Evolutionary conservation across 768 basidiomycete species (phyloP).

Genomic region (Dioszegia crocea): DNA sequence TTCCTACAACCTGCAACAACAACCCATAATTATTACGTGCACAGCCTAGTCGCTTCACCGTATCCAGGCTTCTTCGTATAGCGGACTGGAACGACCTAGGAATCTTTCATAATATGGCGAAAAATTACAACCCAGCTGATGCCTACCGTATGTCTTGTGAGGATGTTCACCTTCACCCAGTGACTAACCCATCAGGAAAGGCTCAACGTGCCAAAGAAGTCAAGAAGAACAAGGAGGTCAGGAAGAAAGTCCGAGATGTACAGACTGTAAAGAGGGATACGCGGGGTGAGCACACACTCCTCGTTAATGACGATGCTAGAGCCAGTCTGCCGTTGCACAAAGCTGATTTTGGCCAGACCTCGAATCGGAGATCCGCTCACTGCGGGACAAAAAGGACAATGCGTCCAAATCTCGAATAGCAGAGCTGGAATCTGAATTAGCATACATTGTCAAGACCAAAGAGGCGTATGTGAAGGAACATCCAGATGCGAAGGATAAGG

Average conservation of each 20-base stretch:
- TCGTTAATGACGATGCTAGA: no score
- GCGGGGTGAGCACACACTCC: slow-evolving; percentile 55
- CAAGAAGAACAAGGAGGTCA: slow-evolving; percentile 90
- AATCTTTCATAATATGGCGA: no score
- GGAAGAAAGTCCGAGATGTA: slow-evolving; percentile 77
- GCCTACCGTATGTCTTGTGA: slow-evolving; percentile 64
- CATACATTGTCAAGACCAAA: slow-evolving; percentile 78
- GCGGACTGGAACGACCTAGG: no score
- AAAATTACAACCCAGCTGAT: slow-evolving; percentile 91
- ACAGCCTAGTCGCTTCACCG: no score
- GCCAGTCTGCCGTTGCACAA: no score
- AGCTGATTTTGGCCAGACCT: no score
- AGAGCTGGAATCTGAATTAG: slow-evolving; percentile 70
- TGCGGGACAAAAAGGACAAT: slow-evolving; percentile 12
- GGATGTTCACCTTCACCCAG: neutral
- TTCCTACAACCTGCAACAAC: no score
- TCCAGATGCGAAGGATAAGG: slow-evolving; percentile 81
- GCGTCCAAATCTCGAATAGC: slow-evolving; percentile 65
- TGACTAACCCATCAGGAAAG: slow-evolving; percentile 62
- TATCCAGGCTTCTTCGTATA: no score
- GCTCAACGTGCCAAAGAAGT: slow-evolving; percentile 88
- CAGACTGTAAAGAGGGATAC: slow-evolving; percentile 94
- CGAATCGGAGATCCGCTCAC: slow-evolving; percentile 67
- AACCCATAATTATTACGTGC: no score
- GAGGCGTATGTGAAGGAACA: slow-evolving; percentile 88